phyloP scores from a whole-genome alignment of 1,139 yeast species.

The Candida dubliniensis region DNA sequence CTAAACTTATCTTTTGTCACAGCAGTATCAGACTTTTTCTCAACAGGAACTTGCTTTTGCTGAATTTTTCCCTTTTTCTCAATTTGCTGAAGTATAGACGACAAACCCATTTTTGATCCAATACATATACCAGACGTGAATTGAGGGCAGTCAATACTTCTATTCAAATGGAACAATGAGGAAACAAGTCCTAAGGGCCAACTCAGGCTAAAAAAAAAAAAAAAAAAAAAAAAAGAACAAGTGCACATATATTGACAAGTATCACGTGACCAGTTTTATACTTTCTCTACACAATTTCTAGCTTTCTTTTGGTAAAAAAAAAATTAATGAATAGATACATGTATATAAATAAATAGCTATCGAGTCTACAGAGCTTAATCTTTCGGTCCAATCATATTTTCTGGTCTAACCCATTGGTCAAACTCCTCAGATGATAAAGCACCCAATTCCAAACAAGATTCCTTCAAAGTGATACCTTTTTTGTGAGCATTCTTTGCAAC shows the following conservation, averaged over 20 bases:
- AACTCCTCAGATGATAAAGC: conserved; percentile 82
- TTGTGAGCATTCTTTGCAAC: conserved; percentile 98
- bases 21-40: neutral
- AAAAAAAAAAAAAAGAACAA: neutral
- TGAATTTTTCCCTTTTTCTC: conserved; percentile 32
- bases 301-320: neutral
- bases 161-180: too few relatives aligned
- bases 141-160: too few relatives aligned
- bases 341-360: neutral
- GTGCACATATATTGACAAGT: neutral
- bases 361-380: conserved; percentile 19
- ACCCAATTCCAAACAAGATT: conserved; percentile 88
- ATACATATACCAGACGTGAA: neutral
- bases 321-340: neutral
- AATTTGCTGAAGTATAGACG: conserved; percentile 31
- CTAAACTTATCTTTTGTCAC: neutral
- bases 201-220: neutral
- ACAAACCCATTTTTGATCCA: conserved; percentile 13
- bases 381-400: conserved; percentile 95
- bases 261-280: too few relatives aligned
- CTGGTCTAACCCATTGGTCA: conserved; percentile 97
- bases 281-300: too few relatives aligned
- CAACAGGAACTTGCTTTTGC: neutral
- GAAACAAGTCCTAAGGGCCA: too few relatives aligned
- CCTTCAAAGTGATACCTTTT: conserved; percentile 93